Evolutionary conservation across 352 stramenopile genomes (phyloP), one percentile per base, ranked within the genome.

Genomic region (Paralagenidium karlingii): DNA sequence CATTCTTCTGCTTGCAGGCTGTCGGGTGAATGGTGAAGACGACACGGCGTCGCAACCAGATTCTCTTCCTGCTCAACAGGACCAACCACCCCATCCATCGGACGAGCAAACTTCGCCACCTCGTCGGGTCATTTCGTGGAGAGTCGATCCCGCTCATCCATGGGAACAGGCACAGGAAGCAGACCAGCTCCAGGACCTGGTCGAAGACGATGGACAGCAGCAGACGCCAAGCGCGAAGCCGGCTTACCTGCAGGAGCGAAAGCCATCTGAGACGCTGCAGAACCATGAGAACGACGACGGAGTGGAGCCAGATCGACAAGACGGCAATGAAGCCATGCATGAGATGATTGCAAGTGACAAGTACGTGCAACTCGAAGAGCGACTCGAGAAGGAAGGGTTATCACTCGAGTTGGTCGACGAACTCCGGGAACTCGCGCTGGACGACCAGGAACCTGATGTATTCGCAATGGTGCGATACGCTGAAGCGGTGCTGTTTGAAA

Each of bases 401-500:
- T 67, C 51, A 8, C 5, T 47, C 10, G 60, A 75, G 13, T 25
- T 71, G 1, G 34, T 82, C n/a, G 29, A 51, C 1, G 34, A 60
- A 12, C 34, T 85, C 10, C 6, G 50, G 20, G 26, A 18, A 19
- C 60, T 82, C 8, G 46, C 38, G 0, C 40, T 49, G 15, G 52
- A 21, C 7, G 45, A 59, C 3, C 31, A 47, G 5, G 37, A 59
- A n/a, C n/a, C n/a, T 20, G 68, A 82, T 42, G 12, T 55, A 33
- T 81, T 59, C 30, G 70, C 70, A 7, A 49, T 69, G 26, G 71
- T 76, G 29, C 59, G 59, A 24, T 50, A 82, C 13, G 71, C 70
- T n/a, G 79, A 65, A 45, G 58, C 68, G 38, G 54, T 62, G 33
- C 60, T 85, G 3, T 82, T 85, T 43, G 66, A 82, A 21, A 58